Base-by-base conservation (phyloP, 1,284 basidiomycete species). In the Marasmius fiardii region DNA sequence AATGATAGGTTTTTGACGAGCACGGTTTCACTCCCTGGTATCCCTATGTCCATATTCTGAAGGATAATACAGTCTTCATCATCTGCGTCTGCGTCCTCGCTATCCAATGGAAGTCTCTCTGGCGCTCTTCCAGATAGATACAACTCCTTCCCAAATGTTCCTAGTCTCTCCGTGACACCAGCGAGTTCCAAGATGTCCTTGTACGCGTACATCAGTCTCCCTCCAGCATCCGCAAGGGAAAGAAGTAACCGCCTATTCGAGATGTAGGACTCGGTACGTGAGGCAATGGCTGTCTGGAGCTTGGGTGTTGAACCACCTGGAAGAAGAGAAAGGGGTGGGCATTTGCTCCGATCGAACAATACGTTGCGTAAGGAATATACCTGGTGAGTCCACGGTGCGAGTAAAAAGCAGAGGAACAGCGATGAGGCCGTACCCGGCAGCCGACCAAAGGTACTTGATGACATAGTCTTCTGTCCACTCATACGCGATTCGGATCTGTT, bases 391-490 rank as follows among this genome's bases (percentile, higher is more conserved):
- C 12, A 28, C 37, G 18, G 50, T 39, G 16, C 79, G 64, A 1
- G 81, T 87, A 60, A 90, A 86, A 47, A 95, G 75, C 16, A 95
- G 79, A 0, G 94, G 94, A 6, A 96, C 88, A 3, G 92, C 92
- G 66, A 96, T 96, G 26, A 97, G 79, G 4, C 82, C 83, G 67
- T 95, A 96, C 0, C 93, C 93, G 6, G 88, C 86, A 0, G 93
- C 94, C 21, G 90, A 93, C 93, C 94, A 96, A 10, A 93, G 74
- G 68, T 96, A 96, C 70, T 96, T 95, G 76, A 95, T 93, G 8
- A 96, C 88, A 62, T 92, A 93, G 74, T 96, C 93, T 66, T 95
- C 92, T 0, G 91, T 95, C 93, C 88, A 91, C 63, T 92, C 89
- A 65, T 93, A 93, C 1, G 86, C 86, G 52, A 92, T 90, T 23